Evolutionary conservation across 352 stramenopile genomes (phyloP), one percentile per base, ranked within the genome.

Genomic region (Aphanomyces stellatus): DNA sequence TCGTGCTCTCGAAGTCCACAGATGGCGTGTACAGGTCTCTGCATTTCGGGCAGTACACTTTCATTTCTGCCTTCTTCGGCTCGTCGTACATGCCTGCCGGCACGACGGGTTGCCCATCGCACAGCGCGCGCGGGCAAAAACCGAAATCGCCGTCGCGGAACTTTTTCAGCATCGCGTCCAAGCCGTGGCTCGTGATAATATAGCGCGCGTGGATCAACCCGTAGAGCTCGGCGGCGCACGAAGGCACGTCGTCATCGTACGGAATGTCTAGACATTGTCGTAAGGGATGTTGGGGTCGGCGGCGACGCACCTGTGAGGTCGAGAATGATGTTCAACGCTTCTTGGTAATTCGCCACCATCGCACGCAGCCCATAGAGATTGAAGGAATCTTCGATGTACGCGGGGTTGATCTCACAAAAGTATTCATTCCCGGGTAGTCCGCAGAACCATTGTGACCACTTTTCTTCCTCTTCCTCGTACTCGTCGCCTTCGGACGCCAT

Each of bases 311-410:
- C 85, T 64, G 85, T 94, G 72, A 95, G 75, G 67, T 97, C 89
- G 35, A 97, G 77, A 68, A 97, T 97, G 59, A 97, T 96, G 76
- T 97, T 96, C 65, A 97, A 79, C 51, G 87, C 90, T 48, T 95
- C 86, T 70, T 91, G 85, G 74, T 91, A 97, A 72, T 96, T 92
- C 69, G 82, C 86, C 65, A 96, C 84, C 69, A 94, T 85, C 63
- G 88, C 85, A 46, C 88, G 83, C 37, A 97, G 75, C 10, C 89
- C 89, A 72, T 97, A 97, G 68, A 97, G 81, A 74, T 97, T 97
- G 77, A 97, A 97, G 69, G 84, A 95, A 80, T 97, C 89, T 76
- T 97, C 88, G 73, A 97, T 96, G 86, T 96, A 97, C 74, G 85
- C 92, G 70, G 87, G 77, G 60, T 90, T 85, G 62, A 97, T 87